phyloP scores from a whole-genome alignment of 2,329 filamentous ascomycete genomes.

The Beauveria pseudobassiana region DNA sequence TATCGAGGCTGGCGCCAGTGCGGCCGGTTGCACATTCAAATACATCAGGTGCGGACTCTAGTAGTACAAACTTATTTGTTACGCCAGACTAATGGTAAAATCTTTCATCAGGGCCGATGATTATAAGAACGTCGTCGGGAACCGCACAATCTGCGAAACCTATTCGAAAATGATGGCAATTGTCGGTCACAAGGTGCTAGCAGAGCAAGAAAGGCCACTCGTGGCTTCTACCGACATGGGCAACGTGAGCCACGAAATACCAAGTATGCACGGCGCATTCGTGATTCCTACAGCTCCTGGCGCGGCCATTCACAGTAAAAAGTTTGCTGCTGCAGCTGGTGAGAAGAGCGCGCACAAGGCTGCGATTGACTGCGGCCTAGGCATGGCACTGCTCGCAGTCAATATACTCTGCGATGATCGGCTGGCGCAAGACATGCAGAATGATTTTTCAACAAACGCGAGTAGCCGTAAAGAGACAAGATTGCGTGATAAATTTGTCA shows the following conservation, averaged over 20 bases:
- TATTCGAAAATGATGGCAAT: slow-evolving; percentile 32
- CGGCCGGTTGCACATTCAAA: slow-evolving; percentile 26
- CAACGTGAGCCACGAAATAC: slow-evolving; percentile 35
- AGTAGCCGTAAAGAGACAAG: background rate
- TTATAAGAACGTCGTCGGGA: slow-evolving; percentile 19
- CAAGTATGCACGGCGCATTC: slow-evolving; percentile 37
- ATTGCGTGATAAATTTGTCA: no score
- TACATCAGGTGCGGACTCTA: slow-evolving; percentile 22
- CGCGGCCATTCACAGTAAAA: slow-evolving; percentile 27
- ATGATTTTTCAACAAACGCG: background rate
- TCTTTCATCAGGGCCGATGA: background rate
- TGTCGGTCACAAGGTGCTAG: slow-evolving; percentile 26
- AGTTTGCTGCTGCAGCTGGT: slow-evolving; percentile 33
- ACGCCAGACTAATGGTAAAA: background rate
- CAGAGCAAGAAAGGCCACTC: slow-evolving; percentile 27
- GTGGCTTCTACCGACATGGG: slow-evolving; percentile 36
- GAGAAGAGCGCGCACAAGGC: slow-evolving; percentile 26
- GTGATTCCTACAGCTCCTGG: slow-evolving; percentile 27
- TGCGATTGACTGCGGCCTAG: slow-evolving; percentile 31
- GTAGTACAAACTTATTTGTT: background rate
- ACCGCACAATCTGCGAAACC: slow-evolving; percentile 31
- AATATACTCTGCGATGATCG: slow-evolving; percentile 14
- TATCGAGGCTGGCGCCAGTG: slow-evolving; percentile 20
- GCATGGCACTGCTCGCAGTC: slow-evolving; percentile 24
- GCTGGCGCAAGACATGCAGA: background rate